Conservation (phyloP, 768 basidiomycete genomes). For the Mycena venus region DNA sequence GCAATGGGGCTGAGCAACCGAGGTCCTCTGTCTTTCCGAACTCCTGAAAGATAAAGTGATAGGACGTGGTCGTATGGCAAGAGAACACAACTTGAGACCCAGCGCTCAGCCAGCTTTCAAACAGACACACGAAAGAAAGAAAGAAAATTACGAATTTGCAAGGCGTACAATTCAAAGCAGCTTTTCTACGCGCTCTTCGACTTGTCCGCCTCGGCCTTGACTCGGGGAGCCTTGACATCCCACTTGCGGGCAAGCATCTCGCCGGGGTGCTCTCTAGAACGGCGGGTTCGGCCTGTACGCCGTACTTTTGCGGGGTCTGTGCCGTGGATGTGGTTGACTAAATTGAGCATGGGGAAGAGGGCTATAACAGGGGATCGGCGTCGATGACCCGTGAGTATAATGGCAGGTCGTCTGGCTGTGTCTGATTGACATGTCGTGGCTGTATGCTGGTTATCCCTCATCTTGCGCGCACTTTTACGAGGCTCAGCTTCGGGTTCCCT, state of each 20-base stretch:
- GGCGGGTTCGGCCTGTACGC: slow-evolving; percentile 49
- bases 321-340: slow-evolving; percentile 94
- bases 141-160: not conserved
- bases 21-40: too few relatives aligned
- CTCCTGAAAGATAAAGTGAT: too few relatives aligned
- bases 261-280: slow-evolving; percentile 20
- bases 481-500: too few relatives aligned
- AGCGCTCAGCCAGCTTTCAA: too few relatives aligned
- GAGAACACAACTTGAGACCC: not conserved
- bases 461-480: too few relatives aligned
- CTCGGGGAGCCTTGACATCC: not conserved
- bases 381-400: slow-evolving; percentile 84
- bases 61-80: not conserved
- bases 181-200: not conserved
- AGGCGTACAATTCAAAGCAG: slow-evolving; percentile 8
- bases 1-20: too few relatives aligned
- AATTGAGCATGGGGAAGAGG: slow-evolving; percentile 81
- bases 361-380: slow-evolving; percentile 75
- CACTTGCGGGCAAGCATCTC: slow-evolving; percentile 17
- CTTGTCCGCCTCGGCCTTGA: not conserved
- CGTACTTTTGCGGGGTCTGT: slow-evolving; percentile 87
- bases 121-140: not conserved
- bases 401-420: not conserved
- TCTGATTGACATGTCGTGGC: too few relatives aligned
- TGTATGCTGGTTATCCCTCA: too few relatives aligned